Base-by-base conservation (phyloP, 441 rosid genomes). In the Syzygium malaccense region DNA sequence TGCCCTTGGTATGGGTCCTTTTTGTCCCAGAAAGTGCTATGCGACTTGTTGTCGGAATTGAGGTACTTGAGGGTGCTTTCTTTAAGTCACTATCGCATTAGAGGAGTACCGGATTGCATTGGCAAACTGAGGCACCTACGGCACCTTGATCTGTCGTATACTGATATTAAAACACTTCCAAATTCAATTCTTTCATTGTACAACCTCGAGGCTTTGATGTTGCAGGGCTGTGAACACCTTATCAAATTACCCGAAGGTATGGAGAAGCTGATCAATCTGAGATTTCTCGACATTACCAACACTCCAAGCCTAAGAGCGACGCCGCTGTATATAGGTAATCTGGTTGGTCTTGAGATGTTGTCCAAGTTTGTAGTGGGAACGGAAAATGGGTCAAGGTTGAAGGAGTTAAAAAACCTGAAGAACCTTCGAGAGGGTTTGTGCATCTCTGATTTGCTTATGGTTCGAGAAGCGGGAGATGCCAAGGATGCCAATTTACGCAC, bases 401-500 rank as follows among this genome's bases (percentile, higher is more conserved):
- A 66, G 7, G 78, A 66, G 78, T 18, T 66, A 8, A 18, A 66
- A 66, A 4, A 32, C 0, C 14, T 66, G 0, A 1, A 66, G 4
- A 66, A 32, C 41, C 75, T 66, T 18, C 0, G 0, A 32, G 78
- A 6, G 78, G 26, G 32, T 32, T 66, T 66, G 14, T 66, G 45
- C 78, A 66, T 66, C 45, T 32, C 2, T 18, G 0, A 32, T 66
- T 66, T 66, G 78, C 45, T 32, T 66, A 33, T 0, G 25, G 78
- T 66, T 32, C 12, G 0, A 66, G 13, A 66, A 8, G 25, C 1
- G 1, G 0, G 0, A 0, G 75, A 66, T 32, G 75, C 75, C 0
- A 0, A 0, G 0, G 75, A 66, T 66, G 75, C 23, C 23, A n/a
- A 32, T 32, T 32, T 66, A 66, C 0, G 0, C 0, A 0, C 0